Percentiles rank a stretch among this genome's conserved stretches.
These are phyloP conservation scores for Dendrobium huoshanense DNA, from an alignment of 106 monocot genomes.

Conservation along the genomic window DNA sequence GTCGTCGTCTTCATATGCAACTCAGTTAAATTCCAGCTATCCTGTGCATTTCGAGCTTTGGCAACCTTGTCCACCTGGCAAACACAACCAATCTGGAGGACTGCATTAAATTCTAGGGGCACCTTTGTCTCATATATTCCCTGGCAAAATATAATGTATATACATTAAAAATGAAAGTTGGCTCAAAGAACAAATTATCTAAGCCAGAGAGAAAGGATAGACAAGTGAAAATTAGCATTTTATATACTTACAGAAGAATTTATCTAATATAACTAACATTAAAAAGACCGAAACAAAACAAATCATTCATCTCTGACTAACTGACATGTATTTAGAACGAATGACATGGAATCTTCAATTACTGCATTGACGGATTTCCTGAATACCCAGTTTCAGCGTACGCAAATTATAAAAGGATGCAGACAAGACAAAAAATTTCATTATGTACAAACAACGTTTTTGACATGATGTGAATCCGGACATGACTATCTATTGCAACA, in stretches of 20 bases:
- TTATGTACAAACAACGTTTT: background rate
- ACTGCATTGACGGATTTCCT: background rate
- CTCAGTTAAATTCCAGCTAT: conserved; percentile 69
- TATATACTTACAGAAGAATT: background rate
- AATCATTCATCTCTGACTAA: background rate
- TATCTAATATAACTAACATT: background rate
- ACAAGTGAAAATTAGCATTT: background rate
- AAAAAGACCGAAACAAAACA: background rate
- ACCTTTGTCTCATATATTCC: conserved; percentile 97
- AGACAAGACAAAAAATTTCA: background rate
- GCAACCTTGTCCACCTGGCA: conserved; percentile 76
- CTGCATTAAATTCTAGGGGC: conserved; percentile 59
- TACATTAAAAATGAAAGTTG: background rate
- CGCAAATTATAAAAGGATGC: background rate
- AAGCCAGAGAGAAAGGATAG: background rate
- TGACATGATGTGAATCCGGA: background rate
- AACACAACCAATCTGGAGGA: conserved; percentile 87
- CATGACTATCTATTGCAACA: background rate
- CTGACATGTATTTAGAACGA: background rate
- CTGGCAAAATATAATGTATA: conserved; percentile 22
- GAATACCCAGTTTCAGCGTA: background rate
- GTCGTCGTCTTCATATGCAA: conserved; percentile 89
- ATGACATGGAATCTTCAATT: background rate
- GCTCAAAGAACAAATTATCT: background rate
- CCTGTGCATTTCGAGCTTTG: conserved; percentile 39